phyloP scores from a whole-genome alignment of 306 rosid species.

The Trifolium repens region DNA sequence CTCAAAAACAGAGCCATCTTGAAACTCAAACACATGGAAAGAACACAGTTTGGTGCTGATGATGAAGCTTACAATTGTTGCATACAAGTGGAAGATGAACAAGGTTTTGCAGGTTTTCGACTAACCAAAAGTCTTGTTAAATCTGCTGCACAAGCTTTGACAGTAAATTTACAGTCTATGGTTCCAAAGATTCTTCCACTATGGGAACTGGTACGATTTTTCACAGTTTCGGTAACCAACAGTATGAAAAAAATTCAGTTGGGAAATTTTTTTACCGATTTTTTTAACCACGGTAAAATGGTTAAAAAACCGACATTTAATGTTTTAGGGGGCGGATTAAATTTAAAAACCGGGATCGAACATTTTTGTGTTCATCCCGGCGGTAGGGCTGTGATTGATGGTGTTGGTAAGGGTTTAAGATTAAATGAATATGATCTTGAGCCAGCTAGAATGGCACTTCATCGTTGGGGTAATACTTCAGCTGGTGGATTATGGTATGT shows the following conservation, averaged over 20 bases:
- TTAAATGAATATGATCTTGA: slow-evolving; percentile 69
- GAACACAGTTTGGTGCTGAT: slow-evolving; percentile 73
- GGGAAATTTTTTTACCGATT: slow-evolving; percentile 32
- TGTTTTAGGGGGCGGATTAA: slow-evolving; percentile 49
- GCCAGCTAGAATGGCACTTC: slow-evolving; percentile 83
- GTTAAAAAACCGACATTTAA: slow-evolving; percentile 14
- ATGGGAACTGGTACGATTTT: slow-evolving; percentile 54
- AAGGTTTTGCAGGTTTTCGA: slow-evolving; percentile 66
- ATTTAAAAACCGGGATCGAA: slow-evolving; percentile 66
- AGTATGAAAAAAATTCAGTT: slow-evolving; percentile 25
- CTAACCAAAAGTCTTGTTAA: slow-evolving; percentile 71
- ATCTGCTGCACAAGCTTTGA: slow-evolving; percentile 68
- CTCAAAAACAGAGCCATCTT: slow-evolving; percentile 56
- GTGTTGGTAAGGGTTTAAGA: slow-evolving; percentile 69
- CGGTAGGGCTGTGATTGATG: slow-evolving; percentile 78
- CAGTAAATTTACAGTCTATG: slow-evolving; percentile 59
- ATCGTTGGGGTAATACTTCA: slow-evolving; percentile 86
- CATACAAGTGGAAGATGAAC: slow-evolving; percentile 73
- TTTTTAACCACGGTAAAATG: slow-evolving; percentile 30
- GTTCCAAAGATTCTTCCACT: slow-evolving; percentile 66
- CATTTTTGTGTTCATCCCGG: slow-evolving; percentile 87
- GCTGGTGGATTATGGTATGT: slow-evolving; percentile 94
- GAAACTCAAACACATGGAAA: slow-evolving; percentile 62
- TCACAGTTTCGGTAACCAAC: slow-evolving; percentile 15
- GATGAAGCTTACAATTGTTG: slow-evolving; percentile 82